These are phyloP conservation scores for Aspergillus affinis DNA, from an alignment of 495 filamentous ascomycete species.

Conservation along the genomic window DNA sequence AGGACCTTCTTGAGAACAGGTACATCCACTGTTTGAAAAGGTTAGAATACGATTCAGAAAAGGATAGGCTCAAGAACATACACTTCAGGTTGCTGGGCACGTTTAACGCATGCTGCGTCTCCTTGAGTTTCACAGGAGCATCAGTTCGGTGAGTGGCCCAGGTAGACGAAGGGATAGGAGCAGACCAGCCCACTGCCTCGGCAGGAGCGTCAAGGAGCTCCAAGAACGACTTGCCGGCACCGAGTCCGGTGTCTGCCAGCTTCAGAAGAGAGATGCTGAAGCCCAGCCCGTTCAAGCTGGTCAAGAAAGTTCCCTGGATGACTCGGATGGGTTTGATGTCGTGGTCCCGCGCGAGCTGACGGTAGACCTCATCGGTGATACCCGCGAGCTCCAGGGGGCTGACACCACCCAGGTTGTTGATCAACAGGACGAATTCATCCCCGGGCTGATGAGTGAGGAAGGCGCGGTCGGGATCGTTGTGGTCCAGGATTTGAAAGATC, in stretches of 20 bases:
- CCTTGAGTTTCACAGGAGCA: slow-evolving; percentile 45
- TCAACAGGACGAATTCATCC: slow-evolving; percentile 69
- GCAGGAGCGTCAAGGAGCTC: slow-evolving; percentile 83
- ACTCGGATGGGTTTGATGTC: slow-evolving; percentile 69
- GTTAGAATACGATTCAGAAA: slow-evolving; percentile 16
- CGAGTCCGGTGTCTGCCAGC: slow-evolving; percentile 76
- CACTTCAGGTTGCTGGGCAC: slow-evolving; percentile 69
- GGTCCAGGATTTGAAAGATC: slow-evolving; percentile 78
- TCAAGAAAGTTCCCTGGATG: slow-evolving; percentile 64
- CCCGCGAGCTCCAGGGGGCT: slow-evolving; percentile 86
- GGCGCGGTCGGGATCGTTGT: slow-evolving; percentile 73
- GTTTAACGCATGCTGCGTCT: slow-evolving; percentile 53
- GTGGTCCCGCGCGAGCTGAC: slow-evolving; percentile 68
- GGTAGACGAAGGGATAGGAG: slow-evolving; percentile 59
- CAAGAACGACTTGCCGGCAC: slow-evolving; percentile 73
- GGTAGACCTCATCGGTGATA: slow-evolving; percentile 83
- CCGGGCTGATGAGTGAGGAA: slow-evolving; percentile 66
- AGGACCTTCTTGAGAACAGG: slow-evolving; percentile 57
- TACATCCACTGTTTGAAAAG: slow-evolving; percentile 55
- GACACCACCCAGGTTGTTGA: slow-evolving; percentile 95
- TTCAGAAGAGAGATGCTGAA: slow-evolving; percentile 88
- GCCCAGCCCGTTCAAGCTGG: slow-evolving; percentile 86
- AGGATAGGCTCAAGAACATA: slow-evolving; percentile 27
- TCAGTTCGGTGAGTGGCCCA: slow-evolving; percentile 48
- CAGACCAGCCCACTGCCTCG: slow-evolving; percentile 83